Evolutionary conservation across 2,329 filamentous ascomycete genomes (phyloP).

Genomic region (Curvularia hawaiiensis): DNA sequence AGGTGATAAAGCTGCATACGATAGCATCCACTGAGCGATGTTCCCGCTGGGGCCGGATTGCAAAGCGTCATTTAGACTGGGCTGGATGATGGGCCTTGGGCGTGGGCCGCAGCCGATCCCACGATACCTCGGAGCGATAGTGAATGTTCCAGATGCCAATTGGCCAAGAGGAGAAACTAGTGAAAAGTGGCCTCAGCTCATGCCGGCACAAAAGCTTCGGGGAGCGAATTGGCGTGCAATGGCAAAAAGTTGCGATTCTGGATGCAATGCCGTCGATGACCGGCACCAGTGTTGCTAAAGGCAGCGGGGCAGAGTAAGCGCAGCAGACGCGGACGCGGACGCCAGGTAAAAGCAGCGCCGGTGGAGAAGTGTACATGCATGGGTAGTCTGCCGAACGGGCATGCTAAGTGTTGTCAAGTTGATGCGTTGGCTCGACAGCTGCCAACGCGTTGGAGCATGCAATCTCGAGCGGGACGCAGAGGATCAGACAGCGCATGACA

Average conservation of each 20-base stretch:
- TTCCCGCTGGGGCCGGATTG: constrained; percentile 44
- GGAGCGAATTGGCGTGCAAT: constrained; percentile 41
- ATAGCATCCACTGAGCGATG: constrained; percentile 44
- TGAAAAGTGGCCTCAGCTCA: constrained; percentile 31
- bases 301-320: constrained; percentile 46
- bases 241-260: constrained; percentile 33
- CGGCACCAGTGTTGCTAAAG: constrained; percentile 39
- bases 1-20: constrained; percentile 49
- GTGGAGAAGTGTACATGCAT: constrained; percentile 45
- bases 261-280: constrained; percentile 33
- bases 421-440: constrained; percentile 50
- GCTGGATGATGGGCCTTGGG: constrained; percentile 39
- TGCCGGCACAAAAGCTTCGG: constrained; percentile 38
- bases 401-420: constrained; percentile 51
- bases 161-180: constrained; percentile 38
- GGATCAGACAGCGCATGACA: constrained; percentile 40
- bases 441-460: constrained; percentile 46
- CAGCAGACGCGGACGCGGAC: constrained; percentile 44
- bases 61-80: constrained; percentile 42
- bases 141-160: constrained; percentile 34
- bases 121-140: constrained; percentile 40
- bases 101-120: constrained; percentile 43
- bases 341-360: constrained; percentile 43
- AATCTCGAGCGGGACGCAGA: constrained; percentile 47
- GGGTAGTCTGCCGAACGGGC: constrained; percentile 46